phyloP scores from a whole-genome alignment of 768 basidiomycete species.

The Naganishia friedmannii region DNA sequence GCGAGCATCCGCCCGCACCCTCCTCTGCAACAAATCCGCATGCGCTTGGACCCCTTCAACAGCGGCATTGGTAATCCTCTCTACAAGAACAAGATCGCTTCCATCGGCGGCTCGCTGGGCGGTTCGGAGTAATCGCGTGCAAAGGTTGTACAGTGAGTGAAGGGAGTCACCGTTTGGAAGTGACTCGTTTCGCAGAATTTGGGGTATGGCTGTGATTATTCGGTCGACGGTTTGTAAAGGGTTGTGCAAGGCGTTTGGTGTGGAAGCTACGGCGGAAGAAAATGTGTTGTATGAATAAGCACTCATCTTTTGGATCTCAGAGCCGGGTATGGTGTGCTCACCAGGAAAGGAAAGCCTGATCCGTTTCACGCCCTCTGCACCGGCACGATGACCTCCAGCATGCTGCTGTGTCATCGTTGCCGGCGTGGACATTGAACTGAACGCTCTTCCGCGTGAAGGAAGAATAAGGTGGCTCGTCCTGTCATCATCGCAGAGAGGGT shows the following conservation, averaged over 20 bases:
- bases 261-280: neutral
- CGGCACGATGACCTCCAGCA: neutral
- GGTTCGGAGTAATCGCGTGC: neutral
- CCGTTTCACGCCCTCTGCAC: constrained; percentile 18
- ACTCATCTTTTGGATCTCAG: no score
- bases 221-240: constrained; percentile 2
- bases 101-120: neutral
- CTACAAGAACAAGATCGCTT: neutral
- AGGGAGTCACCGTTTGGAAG: neutral
- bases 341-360: constrained; percentile 25
- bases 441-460: constrained; percentile 17
- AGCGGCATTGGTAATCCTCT: neutral
- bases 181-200: constrained; percentile 15
- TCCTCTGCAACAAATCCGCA: neutral
- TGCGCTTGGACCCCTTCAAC: neutral
- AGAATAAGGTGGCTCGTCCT: constrained; percentile 2
- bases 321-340: no score
- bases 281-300: neutral
- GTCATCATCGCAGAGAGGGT: neutral
- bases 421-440: neutral
- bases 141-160: neutral
- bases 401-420: neutral
- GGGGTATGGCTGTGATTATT: constrained; percentile 12
- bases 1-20: neutral
- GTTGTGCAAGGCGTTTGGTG: constrained; percentile 1